A percentile compares a stretch with the other conserved stretches of the same genome.
These are phyloP conservation scores for Neofusicoccum cordaticola DNA, from an alignment of 2,329 filamentous ascomycete genomes.

Conservation along the genomic window DNA sequence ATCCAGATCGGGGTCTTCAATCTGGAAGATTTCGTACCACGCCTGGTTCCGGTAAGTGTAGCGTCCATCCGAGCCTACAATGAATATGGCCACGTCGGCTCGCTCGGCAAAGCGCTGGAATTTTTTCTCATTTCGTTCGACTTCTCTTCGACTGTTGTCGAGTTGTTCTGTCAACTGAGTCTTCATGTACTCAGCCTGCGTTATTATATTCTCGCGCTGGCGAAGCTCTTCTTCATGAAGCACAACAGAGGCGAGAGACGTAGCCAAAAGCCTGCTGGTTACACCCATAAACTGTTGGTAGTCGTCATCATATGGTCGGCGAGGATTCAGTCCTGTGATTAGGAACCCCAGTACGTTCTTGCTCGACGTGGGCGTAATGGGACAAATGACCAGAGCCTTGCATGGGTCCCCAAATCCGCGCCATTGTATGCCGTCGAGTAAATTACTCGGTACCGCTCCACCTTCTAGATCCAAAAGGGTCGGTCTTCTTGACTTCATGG, in stretches of 20 bases:
- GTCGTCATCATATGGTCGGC: slow-evolving; percentile 36
- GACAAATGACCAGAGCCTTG: slow-evolving; percentile 33
- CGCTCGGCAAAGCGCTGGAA: slow-evolving; percentile 41
- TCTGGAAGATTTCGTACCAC: slow-evolving; percentile 37
- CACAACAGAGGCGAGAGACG: slow-evolving; percentile 39
- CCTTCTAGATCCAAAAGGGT: slow-evolving; percentile 31
- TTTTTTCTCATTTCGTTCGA: slow-evolving; percentile 32
- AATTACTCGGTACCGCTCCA: slow-evolving; percentile 25
- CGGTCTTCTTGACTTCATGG: slow-evolving; percentile 28
- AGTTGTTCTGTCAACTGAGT: slow-evolving; percentile 29
- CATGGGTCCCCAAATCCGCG: slow-evolving; percentile 37
- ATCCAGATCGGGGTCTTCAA: slow-evolving; percentile 22
- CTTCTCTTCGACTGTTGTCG: slow-evolving; percentile 27
- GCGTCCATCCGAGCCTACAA: slow-evolving; percentile 32
- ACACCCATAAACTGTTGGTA: slow-evolving; percentile 40
- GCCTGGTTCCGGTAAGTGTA: slow-evolving; percentile 42
- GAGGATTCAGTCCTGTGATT: slow-evolving; percentile 39
- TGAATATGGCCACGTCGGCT: slow-evolving; percentile 42
- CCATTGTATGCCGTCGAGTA: slow-evolving; percentile 30
- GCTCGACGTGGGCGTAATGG: slow-evolving; percentile 35
- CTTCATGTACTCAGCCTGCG: slow-evolving; percentile 34
- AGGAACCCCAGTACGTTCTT: slow-evolving; percentile 39
- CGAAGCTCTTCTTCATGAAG: slow-evolving; percentile 38
- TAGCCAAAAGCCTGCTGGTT: slow-evolving; percentile 36
- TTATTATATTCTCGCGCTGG: slow-evolving; percentile 33